Conservation (phyloP, 495 filamentous ascomycete genomes). For the Xylaria bambusicola region DNA sequence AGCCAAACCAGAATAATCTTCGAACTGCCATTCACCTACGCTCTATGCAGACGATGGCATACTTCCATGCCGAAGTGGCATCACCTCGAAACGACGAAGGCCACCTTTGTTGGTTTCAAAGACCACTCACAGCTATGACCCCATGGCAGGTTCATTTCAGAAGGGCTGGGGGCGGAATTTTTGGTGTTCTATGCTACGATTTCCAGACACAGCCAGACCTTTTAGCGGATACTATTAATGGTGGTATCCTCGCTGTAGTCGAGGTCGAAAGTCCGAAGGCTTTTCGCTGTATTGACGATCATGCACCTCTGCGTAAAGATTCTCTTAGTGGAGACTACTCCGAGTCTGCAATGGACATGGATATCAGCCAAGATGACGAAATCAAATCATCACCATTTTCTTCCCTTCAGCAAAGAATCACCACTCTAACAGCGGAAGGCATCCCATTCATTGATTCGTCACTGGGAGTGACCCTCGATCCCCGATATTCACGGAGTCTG, state of each 20-base stretch:
- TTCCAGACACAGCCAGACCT: conserved; percentile 42
- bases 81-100: not conserved
- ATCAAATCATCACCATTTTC: conserved; percentile 8
- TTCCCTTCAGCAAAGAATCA: conserved; percentile 3
- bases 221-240: conserved; percentile 48
- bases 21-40: conserved; percentile 69
- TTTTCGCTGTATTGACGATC: conserved; percentile 26
- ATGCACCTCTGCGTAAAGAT: not conserved
- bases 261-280: conserved; percentile 37
- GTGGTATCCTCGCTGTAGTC: conserved; percentile 44
- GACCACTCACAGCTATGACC: conserved; percentile 38
- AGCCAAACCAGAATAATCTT: conserved; percentile 61
- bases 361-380: conserved; percentile 2
- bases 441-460: conserved; percentile 48
- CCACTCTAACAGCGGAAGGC: conserved; percentile 30
- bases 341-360: conserved; percentile 9
- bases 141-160: conserved; percentile 46
- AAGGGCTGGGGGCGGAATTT: conserved; percentile 34
- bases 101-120: conserved; percentile 38
- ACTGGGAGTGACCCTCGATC: conserved; percentile 43
- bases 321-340: conserved; percentile 21
- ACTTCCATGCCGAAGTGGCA: conserved; percentile 60
- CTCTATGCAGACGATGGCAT: conserved; percentile 79
- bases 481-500: conserved; percentile 45
- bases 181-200: conserved; percentile 50